phyloP scores from a whole-genome alignment of 345 rosid genomes.

The Isatis tinctoria region DNA sequence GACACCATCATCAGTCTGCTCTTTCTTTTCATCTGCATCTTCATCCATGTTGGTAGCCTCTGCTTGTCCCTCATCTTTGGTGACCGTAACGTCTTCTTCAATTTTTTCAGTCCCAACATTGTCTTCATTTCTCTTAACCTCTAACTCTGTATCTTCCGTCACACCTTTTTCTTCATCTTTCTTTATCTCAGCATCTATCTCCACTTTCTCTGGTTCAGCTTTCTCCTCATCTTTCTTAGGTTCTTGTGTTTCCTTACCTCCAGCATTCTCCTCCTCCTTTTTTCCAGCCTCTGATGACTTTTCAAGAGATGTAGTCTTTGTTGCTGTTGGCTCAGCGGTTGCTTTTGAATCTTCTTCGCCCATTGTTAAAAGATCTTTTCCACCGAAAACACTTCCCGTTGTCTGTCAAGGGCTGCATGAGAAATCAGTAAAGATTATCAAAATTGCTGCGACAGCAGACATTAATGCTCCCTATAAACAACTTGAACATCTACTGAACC shows the following conservation, averaged over 20 bases:
- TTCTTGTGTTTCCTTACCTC: conserved; percentile 11
- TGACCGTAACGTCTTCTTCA: conserved; percentile 5
- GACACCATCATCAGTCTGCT: conserved; percentile 28
- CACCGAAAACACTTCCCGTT: neutral
- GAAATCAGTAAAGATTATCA: neutral
- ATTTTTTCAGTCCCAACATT: neutral
- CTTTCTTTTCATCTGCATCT: conserved; percentile 19
- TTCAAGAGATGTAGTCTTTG: conserved; percentile 37
- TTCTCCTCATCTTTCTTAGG: neutral
- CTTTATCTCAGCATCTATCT: conserved; percentile 19
- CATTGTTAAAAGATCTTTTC: conserved; percentile 39
- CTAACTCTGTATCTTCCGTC: neutral
- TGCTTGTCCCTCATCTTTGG: conserved; percentile 8
- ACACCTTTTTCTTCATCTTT: conserved; percentile 5
- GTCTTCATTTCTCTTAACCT: conserved; percentile 16
- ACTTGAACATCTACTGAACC: neutral
- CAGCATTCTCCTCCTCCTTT: conserved; percentile 13
- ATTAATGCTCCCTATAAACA: neutral
- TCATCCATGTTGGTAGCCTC: conserved; percentile 11
- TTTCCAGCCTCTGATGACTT: conserved; percentile 30
- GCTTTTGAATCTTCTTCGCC: conserved; percentile 50
- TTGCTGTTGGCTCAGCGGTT: conserved; percentile 42
- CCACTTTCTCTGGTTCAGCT: conserved; percentile 22
- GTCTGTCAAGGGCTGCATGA: conserved; percentile 20
- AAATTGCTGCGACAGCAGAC: neutral